Base-by-base conservation (phyloP, 2,329 filamentous ascomycete species). In the Claviceps pusilla region DNA sequence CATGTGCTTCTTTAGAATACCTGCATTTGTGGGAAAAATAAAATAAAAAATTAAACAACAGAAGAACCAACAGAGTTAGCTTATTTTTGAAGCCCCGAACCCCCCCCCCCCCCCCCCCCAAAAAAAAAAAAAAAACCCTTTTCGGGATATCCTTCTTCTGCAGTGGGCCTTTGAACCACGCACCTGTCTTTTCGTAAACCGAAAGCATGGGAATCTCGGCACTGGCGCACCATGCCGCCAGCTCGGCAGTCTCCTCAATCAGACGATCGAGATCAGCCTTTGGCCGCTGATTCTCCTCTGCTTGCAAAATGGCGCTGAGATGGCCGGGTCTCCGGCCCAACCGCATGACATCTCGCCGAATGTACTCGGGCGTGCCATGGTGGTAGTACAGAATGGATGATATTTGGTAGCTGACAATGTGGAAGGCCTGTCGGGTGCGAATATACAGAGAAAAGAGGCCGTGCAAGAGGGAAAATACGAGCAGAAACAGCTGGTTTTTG, bases 331-430 rank as follows among this genome's bases (percentile, higher is more conserved):
- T 70, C 62, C 85, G 82, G 55, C 75, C 77, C 55, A 98, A 70
- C 10, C 78, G 76, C 66, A 82, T 82, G 31, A 97, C 84, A 71
- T 98, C 93, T 63, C 86, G 84, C 64, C 85, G 83, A 61, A 98
- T 95, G 65, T 95, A 82, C 66, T 95, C 88, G 7, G 93, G 93
- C 0, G 91, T 95, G 52, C 88, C 87, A 69, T 98, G 93, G 71
- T 98, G 94, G 72, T 98, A 93, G 68, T 91, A 90, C 54, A 95
- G 76, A 57, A 97, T 79, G 10, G 88, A 87, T 53, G 89, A 80
- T 59, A 91, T 73, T 56, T 87, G 83, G 66, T 93, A 86, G 60
- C 82, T 75, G 51, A 95, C 77, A 9, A 84, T 80, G 67, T 91
- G 85, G 71, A 89, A 93, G 54, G 82, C 80, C 65, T 89, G 83